phyloP scores from a whole-genome alignment of 2,329 filamentous ascomycete genomes.

The Fusarium anthophilum region DNA sequence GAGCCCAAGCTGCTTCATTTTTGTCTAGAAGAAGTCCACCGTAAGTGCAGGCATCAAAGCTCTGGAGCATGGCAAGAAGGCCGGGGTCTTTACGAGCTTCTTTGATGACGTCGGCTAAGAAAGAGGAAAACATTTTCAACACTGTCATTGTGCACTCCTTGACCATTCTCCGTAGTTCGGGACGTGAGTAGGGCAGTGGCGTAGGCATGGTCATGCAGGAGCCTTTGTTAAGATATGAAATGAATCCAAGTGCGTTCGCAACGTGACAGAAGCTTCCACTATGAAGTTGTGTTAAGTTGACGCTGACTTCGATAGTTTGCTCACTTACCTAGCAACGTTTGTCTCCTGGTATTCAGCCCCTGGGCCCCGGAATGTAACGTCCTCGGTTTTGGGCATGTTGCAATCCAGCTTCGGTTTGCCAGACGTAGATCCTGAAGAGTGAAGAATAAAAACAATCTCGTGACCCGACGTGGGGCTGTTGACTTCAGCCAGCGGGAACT shows the following conservation, averaged over 20 bases:
- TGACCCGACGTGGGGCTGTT: not conserved
- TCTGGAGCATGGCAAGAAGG: not conserved
- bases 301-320: not conserved
- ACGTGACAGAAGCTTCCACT: not conserved
- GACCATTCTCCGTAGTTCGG: not conserved
- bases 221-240: not conserved
- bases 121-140: not conserved
- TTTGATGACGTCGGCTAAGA: not conserved
- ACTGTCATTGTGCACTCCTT: not conserved
- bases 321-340: fast-evolving
- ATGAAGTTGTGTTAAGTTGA: not conserved
- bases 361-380: not conserved
- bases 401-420: not conserved
- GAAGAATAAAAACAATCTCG: not conserved
- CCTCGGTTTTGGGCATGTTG: not conserved
- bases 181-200: not conserved
- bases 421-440: not conserved
- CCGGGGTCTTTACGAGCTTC: not conserved
- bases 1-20: not conserved
- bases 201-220: not conserved
- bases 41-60: not conserved
- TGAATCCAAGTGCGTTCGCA: not conserved
- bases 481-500: not conserved
- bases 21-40: not conserved
- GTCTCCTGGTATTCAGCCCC: not conserved